Percentiles rank a stretch among this genome's conserved stretches.
Conservation (phyloP, 192 early-diverging fungal species). For the Umbelopsis isabellina region DNA sequence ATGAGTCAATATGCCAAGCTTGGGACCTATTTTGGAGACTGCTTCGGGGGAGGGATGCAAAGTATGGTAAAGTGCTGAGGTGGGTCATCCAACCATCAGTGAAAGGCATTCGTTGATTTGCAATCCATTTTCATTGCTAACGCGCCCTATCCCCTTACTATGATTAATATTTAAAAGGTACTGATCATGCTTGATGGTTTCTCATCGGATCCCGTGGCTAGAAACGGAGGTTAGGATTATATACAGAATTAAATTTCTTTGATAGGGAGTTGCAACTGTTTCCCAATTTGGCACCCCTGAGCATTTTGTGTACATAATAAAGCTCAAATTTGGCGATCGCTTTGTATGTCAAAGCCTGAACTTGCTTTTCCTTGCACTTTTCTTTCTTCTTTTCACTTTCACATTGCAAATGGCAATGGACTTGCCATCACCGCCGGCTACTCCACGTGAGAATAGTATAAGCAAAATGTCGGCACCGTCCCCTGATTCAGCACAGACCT, state of each 20-base stretch:
- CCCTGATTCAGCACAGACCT: conserved; percentile 2
- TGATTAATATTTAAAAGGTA: too few relatives aligned
- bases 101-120: too few relatives aligned
- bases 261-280: conserved; percentile 2
- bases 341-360: conserved; percentile 16
- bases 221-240: too few relatives aligned
- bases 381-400: neutral
- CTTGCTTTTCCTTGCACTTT: neutral
- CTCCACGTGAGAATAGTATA: neutral
- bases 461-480: neutral
- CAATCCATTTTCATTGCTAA: neutral
- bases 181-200: too few relatives aligned
- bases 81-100: neutral
- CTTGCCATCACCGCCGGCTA: conserved; percentile 21
- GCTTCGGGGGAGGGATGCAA: neutral
- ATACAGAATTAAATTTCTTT: neutral
- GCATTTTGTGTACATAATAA: conserved; percentile 20
- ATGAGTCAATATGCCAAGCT: conserved; percentile 19
- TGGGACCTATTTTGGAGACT: neutral
- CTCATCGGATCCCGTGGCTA: too few relatives aligned
- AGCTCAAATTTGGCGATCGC: conserved; percentile 21
- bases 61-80: neutral
- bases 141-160: neutral
- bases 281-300: conserved; percentile 5
- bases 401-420: conserved; percentile 4